Base-by-base conservation (phyloP, 163 green algal species). In the Botryococcus braunii region DNA sequence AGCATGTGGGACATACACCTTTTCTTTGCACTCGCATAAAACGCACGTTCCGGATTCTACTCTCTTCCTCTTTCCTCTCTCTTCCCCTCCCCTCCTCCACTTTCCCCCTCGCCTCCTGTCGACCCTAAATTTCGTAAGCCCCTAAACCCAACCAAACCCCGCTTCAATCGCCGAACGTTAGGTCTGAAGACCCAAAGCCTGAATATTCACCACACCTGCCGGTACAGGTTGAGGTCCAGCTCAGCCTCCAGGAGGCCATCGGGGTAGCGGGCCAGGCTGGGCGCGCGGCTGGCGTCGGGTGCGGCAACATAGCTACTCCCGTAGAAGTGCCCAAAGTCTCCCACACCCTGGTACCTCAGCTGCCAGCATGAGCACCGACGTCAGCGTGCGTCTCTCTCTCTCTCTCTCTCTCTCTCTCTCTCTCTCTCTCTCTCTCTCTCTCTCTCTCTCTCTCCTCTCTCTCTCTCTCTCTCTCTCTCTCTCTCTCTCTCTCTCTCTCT, bases 301-400 rank as follows among this genome's bases (percentile, higher is more conserved):
- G 90, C 91, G 2, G 93, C 88, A 40, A 98, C 85, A 81, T 98
- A 98, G 72, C 71, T 89, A 59, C 75, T 90, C 65, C 93, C 93
- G 69, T 98, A 98, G 67, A 98, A 98, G 72, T 95, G 92, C 21
- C 93, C 93, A 85, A 98, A 97, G 66, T 94, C 90, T n/a, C n/a
- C n/a, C n/a, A n/a, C n/a, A n/a, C n/a, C n/a, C 74, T 89, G 72
- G n/a, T n/a, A n/a, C n/a, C n/a, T n/a, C n/a, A n/a, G n/a, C n/a
- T n/a, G n/a, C n/a, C n/a, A n/a, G n/a, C n/a, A n/a, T n/a, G n/a
- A n/a, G n/a, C n/a, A n/a, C n/a, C n/a, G n/a, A n/a, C n/a, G n/a
- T n/a, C n/a, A n/a, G n/a, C n/a, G n/a, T n/a, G n/a, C n/a, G n/a
- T n/a, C n/a, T n/a, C n/a, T n/a, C n/a, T n/a, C n/a, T n/a, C n/a